These are phyloP conservation scores for Phytophthora foliorum DNA, from an alignment of 352 stramenopile genomes.

Conservation along the genomic window DNA sequence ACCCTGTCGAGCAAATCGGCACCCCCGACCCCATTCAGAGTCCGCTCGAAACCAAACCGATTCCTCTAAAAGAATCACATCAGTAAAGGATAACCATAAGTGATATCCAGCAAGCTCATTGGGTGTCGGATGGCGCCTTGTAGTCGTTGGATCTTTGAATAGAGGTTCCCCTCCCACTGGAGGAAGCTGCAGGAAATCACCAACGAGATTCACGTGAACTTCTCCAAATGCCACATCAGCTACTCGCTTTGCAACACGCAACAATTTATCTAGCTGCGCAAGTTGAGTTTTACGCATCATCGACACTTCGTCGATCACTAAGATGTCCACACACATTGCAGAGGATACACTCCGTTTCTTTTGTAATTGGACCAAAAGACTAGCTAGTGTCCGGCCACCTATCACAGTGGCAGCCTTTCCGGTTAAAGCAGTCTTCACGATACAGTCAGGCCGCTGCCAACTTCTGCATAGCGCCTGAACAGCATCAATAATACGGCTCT, in stretches of 20 bases:
- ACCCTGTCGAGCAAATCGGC: neutral
- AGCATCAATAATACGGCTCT: no score
- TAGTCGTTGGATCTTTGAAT: neutral
- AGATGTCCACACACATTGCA: neutral
- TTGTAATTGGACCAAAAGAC: neutral
- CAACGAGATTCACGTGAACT: neutral
- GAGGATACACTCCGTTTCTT: neutral
- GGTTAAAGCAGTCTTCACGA: neutral
- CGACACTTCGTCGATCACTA: constrained; percentile 4
- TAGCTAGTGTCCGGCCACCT: neutral
- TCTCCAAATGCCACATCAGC: neutral
- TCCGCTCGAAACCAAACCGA: no score
- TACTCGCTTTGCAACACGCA: neutral
- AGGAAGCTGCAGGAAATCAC: neutral
- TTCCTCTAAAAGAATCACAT: no score
- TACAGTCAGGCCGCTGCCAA: neutral
- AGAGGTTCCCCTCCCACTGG: neutral
- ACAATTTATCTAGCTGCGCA: neutral
- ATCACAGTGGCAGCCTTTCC: neutral
- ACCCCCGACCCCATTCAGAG: neutral
- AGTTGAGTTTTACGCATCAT: neutral
- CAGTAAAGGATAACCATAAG: no score
- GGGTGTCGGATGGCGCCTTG: neutral
- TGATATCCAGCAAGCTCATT: neutral
- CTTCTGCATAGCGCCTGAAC: no score